Percentiles rank a stretch among this genome's conserved stretches.
These are phyloP conservation scores for Euptelea pleiosperma DNA, from an alignment of 164 flowering plant species.

Conservation along the genomic window DNA sequence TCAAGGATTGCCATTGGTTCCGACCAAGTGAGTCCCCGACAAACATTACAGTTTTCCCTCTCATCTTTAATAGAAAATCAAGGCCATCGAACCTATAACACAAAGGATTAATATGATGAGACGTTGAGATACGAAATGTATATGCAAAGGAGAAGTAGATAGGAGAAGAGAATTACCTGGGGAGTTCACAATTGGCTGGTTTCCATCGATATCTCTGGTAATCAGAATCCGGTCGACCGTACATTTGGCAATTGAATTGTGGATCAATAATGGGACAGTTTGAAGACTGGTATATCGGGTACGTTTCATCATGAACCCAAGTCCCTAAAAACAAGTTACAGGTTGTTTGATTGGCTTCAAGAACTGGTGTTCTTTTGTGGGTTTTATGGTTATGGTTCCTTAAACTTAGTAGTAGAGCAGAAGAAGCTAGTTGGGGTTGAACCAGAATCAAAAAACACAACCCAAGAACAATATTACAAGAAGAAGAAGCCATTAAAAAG, in stretches of 20 bases:
- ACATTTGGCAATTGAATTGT: slow-evolving; percentile 75
- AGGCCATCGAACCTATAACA: slow-evolving; percentile 63
- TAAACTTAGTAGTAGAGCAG: slow-evolving; percentile 35
- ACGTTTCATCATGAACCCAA: slow-evolving; percentile 70
- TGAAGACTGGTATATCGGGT: slow-evolving; percentile 58
- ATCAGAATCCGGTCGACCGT: slow-evolving; percentile 81
- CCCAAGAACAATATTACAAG: neutral
- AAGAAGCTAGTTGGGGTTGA: slow-evolving; percentile 20
- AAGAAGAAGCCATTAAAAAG: slow-evolving; percentile 8
- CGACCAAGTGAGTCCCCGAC: slow-evolving; percentile 88
- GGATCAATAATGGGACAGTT: slow-evolving; percentile 69
- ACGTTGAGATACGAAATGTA: too few species aligned
- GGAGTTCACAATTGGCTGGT: slow-evolving; percentile 70
- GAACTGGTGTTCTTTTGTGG: slow-evolving; percentile 27
- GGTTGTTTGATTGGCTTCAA: slow-evolving; percentile 39
- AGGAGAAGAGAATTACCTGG: slow-evolving; percentile 41
- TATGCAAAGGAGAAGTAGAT: neutral
- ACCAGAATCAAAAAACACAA: slow-evolving; percentile 6
- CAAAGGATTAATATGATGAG: neutral
- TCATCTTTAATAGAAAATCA: slow-evolving; percentile 62
- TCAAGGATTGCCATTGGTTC: slow-evolving; percentile 93
- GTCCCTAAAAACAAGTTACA: slow-evolving; percentile 63
- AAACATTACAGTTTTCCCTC: slow-evolving; percentile 76
- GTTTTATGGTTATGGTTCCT: slow-evolving; percentile 28
- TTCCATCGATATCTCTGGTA: slow-evolving; percentile 76